Evolutionary conservation across 352 stramenopile species (phyloP).

Genomic region (Peronosclerospora sorghi): DNA sequence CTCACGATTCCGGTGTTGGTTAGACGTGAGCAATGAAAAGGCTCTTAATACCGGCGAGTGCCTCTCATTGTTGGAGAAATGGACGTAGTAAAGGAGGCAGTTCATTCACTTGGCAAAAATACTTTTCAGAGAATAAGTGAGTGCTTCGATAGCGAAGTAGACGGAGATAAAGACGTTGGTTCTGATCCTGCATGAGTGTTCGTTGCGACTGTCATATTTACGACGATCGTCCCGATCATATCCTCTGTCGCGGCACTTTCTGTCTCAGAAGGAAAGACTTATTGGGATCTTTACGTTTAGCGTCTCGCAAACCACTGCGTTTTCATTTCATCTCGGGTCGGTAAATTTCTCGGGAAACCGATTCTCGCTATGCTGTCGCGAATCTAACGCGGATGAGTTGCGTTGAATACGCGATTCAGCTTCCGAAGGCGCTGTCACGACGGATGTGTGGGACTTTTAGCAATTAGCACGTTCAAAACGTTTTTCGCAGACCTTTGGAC

Average conservation of each 20-base stretch:
- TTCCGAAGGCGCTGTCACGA: no score
- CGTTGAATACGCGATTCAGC: conserved; percentile 1
- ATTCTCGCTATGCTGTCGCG: conserved; percentile 6
- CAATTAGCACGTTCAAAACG: not conserved
- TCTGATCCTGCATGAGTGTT: not conserved
- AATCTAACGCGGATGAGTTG: conserved; percentile 8
- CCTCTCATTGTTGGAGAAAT: conserved; percentile 9
- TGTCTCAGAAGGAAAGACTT: conserved; percentile 8
- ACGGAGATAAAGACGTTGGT: conserved; percentile 6
- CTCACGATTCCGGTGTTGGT: conserved; percentile 4
- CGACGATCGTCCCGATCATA: conserved; percentile 8
- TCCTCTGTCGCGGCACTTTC: conserved; percentile 5
- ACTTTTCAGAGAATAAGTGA: conserved; percentile 32
- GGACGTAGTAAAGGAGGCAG: conserved; percentile 8
- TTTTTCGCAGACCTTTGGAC: conserved; percentile 13
- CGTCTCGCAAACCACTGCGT: conserved; percentile 4
- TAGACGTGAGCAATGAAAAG: no score
- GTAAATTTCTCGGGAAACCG: conserved; percentile 4
- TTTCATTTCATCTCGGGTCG: conserved; percentile 1
- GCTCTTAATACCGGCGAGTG: conserved; percentile 14
- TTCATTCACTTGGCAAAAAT: conserved; percentile 51
- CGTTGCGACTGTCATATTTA: conserved; percentile 3
- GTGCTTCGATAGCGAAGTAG: conserved; percentile 1
- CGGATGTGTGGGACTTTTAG: conserved; percentile 18
- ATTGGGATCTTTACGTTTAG: conserved; percentile 3